Base-by-base conservation (phyloP, 2,329 filamentous ascomycete genomes). In the Aspergillus sojae region DNA sequence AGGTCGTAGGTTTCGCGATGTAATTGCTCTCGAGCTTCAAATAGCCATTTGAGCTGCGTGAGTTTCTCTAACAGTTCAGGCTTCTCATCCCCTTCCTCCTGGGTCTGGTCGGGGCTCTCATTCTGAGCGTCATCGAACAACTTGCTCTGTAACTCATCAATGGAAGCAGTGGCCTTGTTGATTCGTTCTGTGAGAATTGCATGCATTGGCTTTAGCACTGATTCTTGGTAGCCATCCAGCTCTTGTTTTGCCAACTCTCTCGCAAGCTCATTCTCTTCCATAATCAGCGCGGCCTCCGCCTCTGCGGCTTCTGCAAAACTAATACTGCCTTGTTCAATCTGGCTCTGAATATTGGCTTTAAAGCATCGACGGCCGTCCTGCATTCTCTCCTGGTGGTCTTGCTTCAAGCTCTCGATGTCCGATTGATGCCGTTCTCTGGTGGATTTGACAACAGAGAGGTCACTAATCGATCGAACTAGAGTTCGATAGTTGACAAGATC, bases 11-110 rank as follows among this genome's bases (percentile, higher is more conserved):
- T 86, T 71, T 93, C 91, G 50, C 92, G 89, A 79, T 98, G 90
- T 10, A 98, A 84, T 54, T 87, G 85, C 78, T 99, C 95, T n/a
- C 94, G 89, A 1, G 91, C 91, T 76, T 99, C 95, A 71, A 97
- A 98, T 10, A 98, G 88, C 94, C 95, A 98, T 74, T 98, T 99
- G 16, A 98, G 84, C 55, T 97, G 86, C 0, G 94, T 98, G 14
- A 99, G 84, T 78, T 97, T 96, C 78, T 99, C 95, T 2, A 98
- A 83, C 0, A 98, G 84, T 77, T 99, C 95, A 0, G 95, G 95
- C 74, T 94, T 89, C 76, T 97, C 94, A 70, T 98, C 94, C 21
- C 95, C 94, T 79, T 97, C 94, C 77, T 97, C 93, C 76, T 97
- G 94, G 0, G 93, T 91, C 77, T 93, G 88, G 72, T 96, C 94